Evolutionary conservation across 345 rosid genomes (phyloP).

Genomic region (Eucalyptus pauciflora): DNA sequence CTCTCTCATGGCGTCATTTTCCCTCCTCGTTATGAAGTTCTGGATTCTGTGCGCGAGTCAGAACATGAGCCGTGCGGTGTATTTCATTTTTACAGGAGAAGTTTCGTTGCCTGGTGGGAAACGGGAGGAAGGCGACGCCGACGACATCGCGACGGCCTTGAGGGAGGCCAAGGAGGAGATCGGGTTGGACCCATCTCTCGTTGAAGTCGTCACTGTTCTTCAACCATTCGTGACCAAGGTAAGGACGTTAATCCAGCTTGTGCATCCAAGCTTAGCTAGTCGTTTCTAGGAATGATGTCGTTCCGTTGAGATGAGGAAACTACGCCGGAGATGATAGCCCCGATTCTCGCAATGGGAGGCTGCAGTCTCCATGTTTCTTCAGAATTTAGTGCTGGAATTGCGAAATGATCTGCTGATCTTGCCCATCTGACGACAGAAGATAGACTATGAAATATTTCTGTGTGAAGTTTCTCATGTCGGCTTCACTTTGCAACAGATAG

Average conservation of each 20-base stretch:
- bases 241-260: neutral
- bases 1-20: too few relatives aligned
- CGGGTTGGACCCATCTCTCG: conserved; percentile 35
- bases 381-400: neutral
- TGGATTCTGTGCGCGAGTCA: neutral
- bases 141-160: conserved; percentile 22
- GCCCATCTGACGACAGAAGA: neutral
- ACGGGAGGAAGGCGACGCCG: conserved; percentile 21
- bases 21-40: neutral
- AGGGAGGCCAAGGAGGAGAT: conserved; percentile 39
- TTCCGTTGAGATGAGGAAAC: neutral
- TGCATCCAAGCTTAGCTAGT: neutral
- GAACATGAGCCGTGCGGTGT: neutral
- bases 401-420: neutral
- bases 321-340: neutral
- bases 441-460: neutral
- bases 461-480: neutral
- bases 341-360: neutral
- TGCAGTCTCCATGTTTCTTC: neutral
- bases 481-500: conserved; percentile 14
- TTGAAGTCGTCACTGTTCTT: conserved; percentile 24
- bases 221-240: conserved; percentile 18
- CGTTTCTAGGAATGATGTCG: neutral
- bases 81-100: conserved; percentile 13
- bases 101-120: conserved; percentile 38